Percentiles rank a stretch among this genome's conserved stretches.
phyloP scores from a whole-genome alignment of 73 alveolate species.

The Paramecium octaurelia region DNA sequence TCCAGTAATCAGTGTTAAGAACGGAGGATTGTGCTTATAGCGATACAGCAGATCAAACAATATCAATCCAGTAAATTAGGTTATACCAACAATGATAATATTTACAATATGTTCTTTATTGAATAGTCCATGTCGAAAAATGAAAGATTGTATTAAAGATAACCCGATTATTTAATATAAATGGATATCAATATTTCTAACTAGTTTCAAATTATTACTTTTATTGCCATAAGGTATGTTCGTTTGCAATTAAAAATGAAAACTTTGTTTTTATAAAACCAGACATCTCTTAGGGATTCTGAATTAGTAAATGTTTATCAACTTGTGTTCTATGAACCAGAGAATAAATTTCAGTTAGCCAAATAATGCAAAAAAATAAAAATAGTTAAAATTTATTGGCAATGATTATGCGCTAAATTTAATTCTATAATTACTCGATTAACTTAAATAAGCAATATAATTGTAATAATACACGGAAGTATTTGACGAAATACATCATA shows the following conservation, averaged over 20 bases:
- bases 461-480: neutral
- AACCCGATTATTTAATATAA: neutral
- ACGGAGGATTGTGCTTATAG: neutral
- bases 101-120: slow-evolving; percentile 1
- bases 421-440: neutral
- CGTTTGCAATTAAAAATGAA: neutral
- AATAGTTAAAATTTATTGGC: neutral
- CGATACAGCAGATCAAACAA: neutral
- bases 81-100: neutral
- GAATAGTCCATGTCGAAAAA: neutral
- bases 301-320: neutral
- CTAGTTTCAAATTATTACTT: neutral
- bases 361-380: neutral
- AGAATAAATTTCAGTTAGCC: neutral
- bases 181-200: slow-evolving; percentile 12
- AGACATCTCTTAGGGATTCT: neutral
- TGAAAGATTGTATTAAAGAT: neutral
- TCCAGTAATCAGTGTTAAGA: slow-evolving; percentile 26
- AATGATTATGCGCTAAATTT: neutral
- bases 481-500: neutral
- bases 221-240: neutral
- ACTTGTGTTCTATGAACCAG: neutral
- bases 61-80: neutral
- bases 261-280: neutral
- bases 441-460: neutral